These are phyloP conservation scores for Camelina neglecta DNA, from an alignment of 345 rosid genomes.

Conservation along the genomic window DNA sequence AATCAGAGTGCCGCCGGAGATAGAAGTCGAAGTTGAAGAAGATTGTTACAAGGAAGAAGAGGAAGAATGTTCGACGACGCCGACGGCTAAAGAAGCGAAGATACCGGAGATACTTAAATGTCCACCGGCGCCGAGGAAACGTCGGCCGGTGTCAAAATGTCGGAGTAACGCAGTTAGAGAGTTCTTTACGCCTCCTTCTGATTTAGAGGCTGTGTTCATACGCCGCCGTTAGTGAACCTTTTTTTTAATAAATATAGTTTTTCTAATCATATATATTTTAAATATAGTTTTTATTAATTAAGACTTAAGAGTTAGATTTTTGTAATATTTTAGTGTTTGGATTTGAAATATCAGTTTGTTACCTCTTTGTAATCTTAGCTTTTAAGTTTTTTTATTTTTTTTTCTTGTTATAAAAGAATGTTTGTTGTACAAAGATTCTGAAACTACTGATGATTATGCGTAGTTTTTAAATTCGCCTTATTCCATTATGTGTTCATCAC, in stretches of 20 bases:
- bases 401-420: neutral
- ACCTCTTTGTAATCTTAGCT: neutral
- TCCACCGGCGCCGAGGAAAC: slow-evolving; percentile 89
- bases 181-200: slow-evolving; percentile 78
- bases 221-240: slow-evolving; percentile 39
- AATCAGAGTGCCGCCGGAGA: slow-evolving; percentile 47
- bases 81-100: slow-evolving; percentile 77
- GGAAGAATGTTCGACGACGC: slow-evolving; percentile 66
- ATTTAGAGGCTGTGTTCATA: slow-evolving; percentile 78
- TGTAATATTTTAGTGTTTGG: slow-evolving; percentile 28
- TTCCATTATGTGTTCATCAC: slow-evolving; percentile 4
- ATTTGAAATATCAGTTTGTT: slow-evolving; percentile 14
- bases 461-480: slow-evolving; percentile 3
- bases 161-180: slow-evolving; percentile 59
- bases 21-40: slow-evolving; percentile 48
- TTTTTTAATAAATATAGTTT: neutral
- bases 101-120: slow-evolving; percentile 70
- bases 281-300: neutral
- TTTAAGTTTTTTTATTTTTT: neutral
- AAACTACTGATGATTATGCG: slow-evolving; percentile 28
- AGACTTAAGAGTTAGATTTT: slow-evolving; percentile 6
- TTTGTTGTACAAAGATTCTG: slow-evolving; percentile 28
- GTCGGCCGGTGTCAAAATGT: slow-evolving; percentile 62
- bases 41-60: slow-evolving; percentile 40
- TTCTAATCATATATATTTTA: slow-evolving; percentile 9